Evolutionary conservation across 2,329 filamentous ascomycete species (phyloP).

Genomic region (Mariannaea sp.): DNA sequence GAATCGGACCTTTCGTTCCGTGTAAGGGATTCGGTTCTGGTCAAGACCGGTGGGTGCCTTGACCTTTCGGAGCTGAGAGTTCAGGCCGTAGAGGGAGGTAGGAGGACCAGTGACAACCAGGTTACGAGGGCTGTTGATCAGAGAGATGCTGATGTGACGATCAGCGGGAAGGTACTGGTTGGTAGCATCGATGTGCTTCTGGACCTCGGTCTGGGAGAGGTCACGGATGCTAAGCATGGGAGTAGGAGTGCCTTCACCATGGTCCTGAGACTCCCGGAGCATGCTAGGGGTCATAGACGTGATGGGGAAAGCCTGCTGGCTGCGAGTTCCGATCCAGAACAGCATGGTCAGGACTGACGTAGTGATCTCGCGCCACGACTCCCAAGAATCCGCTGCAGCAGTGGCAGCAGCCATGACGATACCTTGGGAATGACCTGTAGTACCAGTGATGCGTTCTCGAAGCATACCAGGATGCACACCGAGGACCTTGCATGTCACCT

Average conservation of each 20-base stretch:
- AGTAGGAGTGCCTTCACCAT: constrained; percentile 92
- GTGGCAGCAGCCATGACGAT: constrained; percentile 92
- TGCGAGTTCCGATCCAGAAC: constrained; percentile 98
- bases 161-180: constrained; percentile 95
- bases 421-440: constrained; percentile 96
- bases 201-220: constrained; percentile 82
- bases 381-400: constrained; percentile 89
- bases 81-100: constrained; percentile 94
- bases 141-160: constrained; percentile 90
- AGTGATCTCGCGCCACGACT: constrained; percentile 81
- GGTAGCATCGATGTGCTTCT: constrained; percentile 95
- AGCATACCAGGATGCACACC: constrained; percentile 89
- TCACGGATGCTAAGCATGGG: constrained; percentile 98
- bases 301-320: constrained; percentile 94
- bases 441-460: constrained; percentile 80
- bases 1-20: constrained; percentile 94
- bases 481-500: constrained; percentile 89
- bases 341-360: constrained; percentile 86
- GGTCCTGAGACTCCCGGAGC: constrained; percentile 89
- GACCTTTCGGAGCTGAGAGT: constrained; percentile 91
- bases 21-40: constrained; percentile 92
- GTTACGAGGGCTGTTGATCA: constrained; percentile 96
- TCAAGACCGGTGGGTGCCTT: constrained; percentile 98
- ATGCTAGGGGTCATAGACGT: constrained; percentile 91
- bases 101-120: constrained; percentile 96